Evolutionary conservation across 202 grass and related monocot species (phyloP).

Genomic region (Tripidium arundinaceum): DNA sequence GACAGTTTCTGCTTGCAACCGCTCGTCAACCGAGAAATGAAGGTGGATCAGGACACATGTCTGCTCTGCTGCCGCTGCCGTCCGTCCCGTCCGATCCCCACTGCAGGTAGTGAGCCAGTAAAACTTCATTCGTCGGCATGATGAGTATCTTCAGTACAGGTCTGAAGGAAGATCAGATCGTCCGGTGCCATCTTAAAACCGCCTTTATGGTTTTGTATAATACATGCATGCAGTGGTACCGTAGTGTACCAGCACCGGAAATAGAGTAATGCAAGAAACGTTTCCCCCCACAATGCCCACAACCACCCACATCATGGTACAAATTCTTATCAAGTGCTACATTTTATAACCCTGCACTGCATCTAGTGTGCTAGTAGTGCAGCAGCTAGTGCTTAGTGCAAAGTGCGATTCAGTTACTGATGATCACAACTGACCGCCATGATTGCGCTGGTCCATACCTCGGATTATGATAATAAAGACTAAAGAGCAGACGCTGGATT

Average conservation of each 20-base stretch:
- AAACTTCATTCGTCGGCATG: background rate
- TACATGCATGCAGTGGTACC: background rate
- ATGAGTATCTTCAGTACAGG: conserved; percentile 18
- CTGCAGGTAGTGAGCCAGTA: background rate
- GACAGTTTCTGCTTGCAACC: background rate
- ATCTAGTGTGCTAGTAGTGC: background rate
- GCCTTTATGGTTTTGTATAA: background rate
- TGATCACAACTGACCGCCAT: background rate
- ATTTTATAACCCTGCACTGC: background rate
- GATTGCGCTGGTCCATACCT: background rate
- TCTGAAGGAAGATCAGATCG: background rate
- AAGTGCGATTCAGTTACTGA: too few relatives aligned
- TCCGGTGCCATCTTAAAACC: background rate
- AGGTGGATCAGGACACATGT: background rate
- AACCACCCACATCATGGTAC: background rate
- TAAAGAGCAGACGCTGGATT: background rate
- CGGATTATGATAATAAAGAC: too few relatives aligned
- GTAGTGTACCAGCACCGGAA: background rate
- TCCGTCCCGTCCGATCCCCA: background rate
- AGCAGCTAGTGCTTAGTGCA: background rate
- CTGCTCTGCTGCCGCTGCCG: background rate
- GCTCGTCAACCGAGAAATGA: conserved; percentile 9
- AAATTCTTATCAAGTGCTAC: background rate
- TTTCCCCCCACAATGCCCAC: background rate
- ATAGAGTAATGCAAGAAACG: background rate